A percentile compares a stretch with the other conserved stretches of the same genome.
Evolutionary conservation across 2,329 filamentous ascomycete genomes (phyloP).

Genomic region (Septoria petroselini): DNA sequence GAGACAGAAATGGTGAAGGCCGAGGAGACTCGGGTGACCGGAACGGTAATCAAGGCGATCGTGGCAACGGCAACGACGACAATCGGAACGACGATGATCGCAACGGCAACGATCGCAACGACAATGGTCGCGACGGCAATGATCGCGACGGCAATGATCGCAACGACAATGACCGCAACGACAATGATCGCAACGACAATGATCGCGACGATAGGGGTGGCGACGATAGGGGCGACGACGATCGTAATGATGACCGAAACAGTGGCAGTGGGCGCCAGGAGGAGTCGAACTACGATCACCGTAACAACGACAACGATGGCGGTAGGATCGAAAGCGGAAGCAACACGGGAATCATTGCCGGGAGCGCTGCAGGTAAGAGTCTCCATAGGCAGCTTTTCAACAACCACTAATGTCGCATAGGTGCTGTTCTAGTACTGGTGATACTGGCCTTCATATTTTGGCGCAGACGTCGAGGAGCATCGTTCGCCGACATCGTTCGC

Average conservation of each 20-base stretch:
- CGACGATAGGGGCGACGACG: not conserved
- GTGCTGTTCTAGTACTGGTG: constrained; percentile 26
- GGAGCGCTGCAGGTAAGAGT: constrained; percentile 5
- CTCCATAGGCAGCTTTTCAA: not conserved
- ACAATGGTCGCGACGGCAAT: constrained; percentile 8
- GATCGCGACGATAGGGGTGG: not conserved
- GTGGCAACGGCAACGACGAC: not conserved
- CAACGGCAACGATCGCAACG: constrained; percentile 4
- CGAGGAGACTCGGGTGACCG: not conserved
- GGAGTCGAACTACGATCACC: not conserved
- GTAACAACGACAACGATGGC: constrained; percentile 1
- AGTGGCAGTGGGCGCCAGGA: not conserved
- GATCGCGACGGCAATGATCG: not conserved
- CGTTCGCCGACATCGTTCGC: constrained; percentile 27
- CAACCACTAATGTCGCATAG: constrained; percentile 15
- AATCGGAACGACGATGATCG: not conserved
- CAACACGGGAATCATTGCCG: constrained; percentile 26
- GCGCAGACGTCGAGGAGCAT: constrained; percentile 28
- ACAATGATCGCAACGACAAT: not conserved
- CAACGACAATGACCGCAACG: constrained; percentile 2
- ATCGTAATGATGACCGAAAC: constrained; percentile 2
- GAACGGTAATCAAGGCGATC: constrained; percentile 3
- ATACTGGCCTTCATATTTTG: constrained; percentile 27
- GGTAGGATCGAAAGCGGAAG: constrained; percentile 13
- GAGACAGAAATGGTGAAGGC: too few species aligned